These are phyloP conservation scores for Malus orientalis DNA, from an alignment of 306 rosid species.

Conservation along the genomic window DNA sequence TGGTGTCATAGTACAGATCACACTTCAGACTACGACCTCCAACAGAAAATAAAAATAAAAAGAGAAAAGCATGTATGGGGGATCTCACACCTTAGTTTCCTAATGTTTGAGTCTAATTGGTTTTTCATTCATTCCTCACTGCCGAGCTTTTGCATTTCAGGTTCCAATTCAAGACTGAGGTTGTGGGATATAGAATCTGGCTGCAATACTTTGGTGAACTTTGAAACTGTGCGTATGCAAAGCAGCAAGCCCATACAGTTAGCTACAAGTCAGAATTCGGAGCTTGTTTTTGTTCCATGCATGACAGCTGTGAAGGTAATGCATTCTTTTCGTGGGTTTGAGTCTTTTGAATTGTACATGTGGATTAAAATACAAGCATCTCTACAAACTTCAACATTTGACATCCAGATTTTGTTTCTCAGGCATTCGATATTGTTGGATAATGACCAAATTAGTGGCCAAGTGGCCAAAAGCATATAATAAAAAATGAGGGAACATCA, in stretches of 20 bases:
- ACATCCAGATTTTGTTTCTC: conserved; percentile 24
- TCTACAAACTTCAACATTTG: conserved; percentile 4
- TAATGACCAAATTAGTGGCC: too few species aligned
- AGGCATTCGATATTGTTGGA: conserved; percentile 90
- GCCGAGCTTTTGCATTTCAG: conserved; percentile 28
- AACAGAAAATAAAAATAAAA: too few species aligned
- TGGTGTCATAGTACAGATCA: too few species aligned
- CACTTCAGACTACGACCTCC: too few species aligned
- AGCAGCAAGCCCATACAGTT: conserved; percentile 80
- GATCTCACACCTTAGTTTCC: neutral
- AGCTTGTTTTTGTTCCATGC: conserved; percentile 87
- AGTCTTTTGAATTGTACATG: neutral
- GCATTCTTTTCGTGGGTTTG: neutral
- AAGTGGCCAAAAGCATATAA: too few species aligned
- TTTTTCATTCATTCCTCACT: neutral
- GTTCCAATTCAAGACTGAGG: conserved; percentile 76
- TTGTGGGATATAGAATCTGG: conserved; percentile 88
- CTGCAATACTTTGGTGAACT: conserved; percentile 37
- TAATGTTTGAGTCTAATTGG: neutral
- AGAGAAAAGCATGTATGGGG: neutral
- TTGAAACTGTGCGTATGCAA: conserved; percentile 72
- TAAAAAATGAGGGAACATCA: too few species aligned
- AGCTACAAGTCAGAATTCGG: conserved; percentile 67
- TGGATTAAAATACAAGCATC: neutral
- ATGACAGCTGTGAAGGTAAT: conserved; percentile 79